These are phyloP conservation scores for Gossypium davidsonii DNA, from an alignment of 441 rosid species.

Conservation along the genomic window DNA sequence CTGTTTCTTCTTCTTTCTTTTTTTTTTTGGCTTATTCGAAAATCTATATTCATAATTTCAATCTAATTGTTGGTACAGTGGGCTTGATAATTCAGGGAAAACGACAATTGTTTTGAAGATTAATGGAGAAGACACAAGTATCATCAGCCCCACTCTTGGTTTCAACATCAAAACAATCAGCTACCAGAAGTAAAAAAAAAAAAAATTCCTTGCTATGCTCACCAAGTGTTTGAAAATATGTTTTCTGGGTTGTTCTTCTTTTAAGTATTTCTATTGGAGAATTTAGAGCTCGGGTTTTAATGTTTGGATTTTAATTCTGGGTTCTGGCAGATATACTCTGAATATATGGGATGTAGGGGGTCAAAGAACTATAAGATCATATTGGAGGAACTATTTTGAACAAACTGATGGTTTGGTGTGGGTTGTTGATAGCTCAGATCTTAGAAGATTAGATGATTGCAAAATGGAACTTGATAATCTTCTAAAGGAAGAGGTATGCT, in stretches of 20 bases:
- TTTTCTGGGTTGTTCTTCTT: background rate
- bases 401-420: constrained; percentile 94
- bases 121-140: constrained; percentile 88
- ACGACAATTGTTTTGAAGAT: constrained; percentile 88
- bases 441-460: constrained; percentile 89
- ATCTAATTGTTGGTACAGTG: constrained; percentile 28
- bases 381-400: constrained; percentile 96
- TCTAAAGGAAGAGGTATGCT: constrained; percentile 83
- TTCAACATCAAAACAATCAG: constrained; percentile 83
- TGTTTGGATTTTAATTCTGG: background rate
- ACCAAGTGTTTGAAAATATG: background rate
- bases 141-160: constrained; percentile 88
- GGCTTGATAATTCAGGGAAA: constrained; percentile 90
- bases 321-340: constrained; percentile 58
- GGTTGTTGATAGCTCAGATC: constrained; percentile 97
- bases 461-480: constrained; percentile 84
- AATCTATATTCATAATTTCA: background rate
- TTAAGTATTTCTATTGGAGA: background rate
- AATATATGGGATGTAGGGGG: constrained; percentile 98
- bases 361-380: constrained; percentile 85
- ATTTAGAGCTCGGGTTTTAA: background rate
- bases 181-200: constrained; percentile 40
- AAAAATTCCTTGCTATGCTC: background rate
- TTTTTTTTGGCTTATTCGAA: background rate
- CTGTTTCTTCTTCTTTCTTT: background rate